Percentiles rank a stretch among this genome's conserved stretches.
Conservation (phyloP, 2,329 filamentous ascomycete genomes). For the Huntiella decipiens region DNA sequence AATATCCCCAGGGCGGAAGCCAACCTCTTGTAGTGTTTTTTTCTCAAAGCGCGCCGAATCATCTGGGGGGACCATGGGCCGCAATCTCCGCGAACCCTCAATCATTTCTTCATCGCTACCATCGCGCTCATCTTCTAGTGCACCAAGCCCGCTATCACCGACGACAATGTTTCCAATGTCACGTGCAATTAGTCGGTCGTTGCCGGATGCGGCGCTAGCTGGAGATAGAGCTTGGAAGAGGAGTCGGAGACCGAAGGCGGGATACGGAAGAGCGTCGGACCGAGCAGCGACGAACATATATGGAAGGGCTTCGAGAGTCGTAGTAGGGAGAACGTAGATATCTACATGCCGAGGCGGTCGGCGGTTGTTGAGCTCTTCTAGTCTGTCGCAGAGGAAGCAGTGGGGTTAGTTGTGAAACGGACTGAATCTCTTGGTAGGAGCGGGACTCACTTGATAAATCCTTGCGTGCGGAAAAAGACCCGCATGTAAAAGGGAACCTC, state of each 20-base stretch:
- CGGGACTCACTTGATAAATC: constrained; percentile 44
- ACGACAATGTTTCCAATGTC: constrained; percentile 72
- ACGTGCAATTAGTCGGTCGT: constrained; percentile 47
- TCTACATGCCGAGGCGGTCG: constrained; percentile 48
- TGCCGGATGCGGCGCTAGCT: constrained; percentile 33
- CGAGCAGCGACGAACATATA: constrained; percentile 50
- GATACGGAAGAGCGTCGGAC: constrained; percentile 50
- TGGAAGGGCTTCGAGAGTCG: constrained; percentile 63
- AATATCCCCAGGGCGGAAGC: constrained; percentile 80
- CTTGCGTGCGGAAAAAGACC: constrained; percentile 60
- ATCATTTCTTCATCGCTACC: constrained; percentile 29
- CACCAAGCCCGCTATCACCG: constrained; percentile 34
- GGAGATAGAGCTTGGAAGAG: constrained; percentile 74
- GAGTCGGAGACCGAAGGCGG: constrained; percentile 65
- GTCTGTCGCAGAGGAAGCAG: constrained; percentile 23
- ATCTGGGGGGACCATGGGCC: constrained; percentile 19
- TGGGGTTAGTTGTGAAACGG: too few species aligned
- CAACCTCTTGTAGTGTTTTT: constrained; percentile 56
- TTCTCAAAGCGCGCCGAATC: constrained; percentile 36
- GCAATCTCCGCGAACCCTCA: constrained; percentile 52
- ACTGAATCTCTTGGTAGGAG: too few species aligned
- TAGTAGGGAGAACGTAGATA: constrained; percentile 73
- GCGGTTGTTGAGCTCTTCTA: constrained; percentile 47
- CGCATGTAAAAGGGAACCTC: constrained; percentile 63
- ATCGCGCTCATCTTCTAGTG: constrained; percentile 15